Percentiles rank a stretch among this genome's conserved stretches.
These are phyloP conservation scores for Colletotrichum musae DNA, from an alignment of 2,329 filamentous ascomycete genomes.

Conservation along the genomic window DNA sequence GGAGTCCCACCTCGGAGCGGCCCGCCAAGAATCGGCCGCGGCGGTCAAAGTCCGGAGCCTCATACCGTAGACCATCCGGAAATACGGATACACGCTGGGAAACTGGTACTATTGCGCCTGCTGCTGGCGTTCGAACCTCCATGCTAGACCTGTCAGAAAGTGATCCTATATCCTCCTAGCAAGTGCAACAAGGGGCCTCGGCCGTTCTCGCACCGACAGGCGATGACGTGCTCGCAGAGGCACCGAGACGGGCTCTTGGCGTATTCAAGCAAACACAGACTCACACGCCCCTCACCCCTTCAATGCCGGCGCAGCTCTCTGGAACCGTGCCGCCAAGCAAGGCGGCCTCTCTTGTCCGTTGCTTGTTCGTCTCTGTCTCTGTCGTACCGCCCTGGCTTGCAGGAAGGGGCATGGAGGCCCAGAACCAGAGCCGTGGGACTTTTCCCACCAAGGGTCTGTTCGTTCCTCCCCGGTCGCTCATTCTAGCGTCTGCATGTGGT, in stretches of 20 bases:
- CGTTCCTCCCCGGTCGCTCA: neutral
- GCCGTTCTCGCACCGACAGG: constrained; percentile 8
- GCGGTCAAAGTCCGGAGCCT: constrained; percentile 3
- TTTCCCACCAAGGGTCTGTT: constrained; percentile 7
- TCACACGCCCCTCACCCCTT: neutral
- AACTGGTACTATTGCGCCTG: neutral
- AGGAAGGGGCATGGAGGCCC: neutral
- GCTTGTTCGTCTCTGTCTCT: neutral
- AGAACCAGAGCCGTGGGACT: constrained; percentile 20
- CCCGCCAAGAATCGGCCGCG: constrained; percentile 23
- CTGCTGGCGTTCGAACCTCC: neutral
- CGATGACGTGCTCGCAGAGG: constrained; percentile 30
- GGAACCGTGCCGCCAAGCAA: constrained; percentile 1
- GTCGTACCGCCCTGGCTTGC: neutral
- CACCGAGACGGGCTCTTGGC: constrained; percentile 22
- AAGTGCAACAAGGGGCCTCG: neutral
- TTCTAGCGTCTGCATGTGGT: neutral
- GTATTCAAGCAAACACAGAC: constrained; percentile 4
- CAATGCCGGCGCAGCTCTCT: neutral
- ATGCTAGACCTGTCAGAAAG: neutral
- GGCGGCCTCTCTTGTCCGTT: constrained; percentile 2
- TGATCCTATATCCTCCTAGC: neutral
- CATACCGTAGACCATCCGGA: neutral
- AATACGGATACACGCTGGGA: neutral
- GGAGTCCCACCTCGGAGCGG: constrained; percentile 22